Evolutionary conservation across 129 eudicot species (phyloP), one percentile per base, ranked within the genome.

Genomic region (Arctium lappa): DNA sequence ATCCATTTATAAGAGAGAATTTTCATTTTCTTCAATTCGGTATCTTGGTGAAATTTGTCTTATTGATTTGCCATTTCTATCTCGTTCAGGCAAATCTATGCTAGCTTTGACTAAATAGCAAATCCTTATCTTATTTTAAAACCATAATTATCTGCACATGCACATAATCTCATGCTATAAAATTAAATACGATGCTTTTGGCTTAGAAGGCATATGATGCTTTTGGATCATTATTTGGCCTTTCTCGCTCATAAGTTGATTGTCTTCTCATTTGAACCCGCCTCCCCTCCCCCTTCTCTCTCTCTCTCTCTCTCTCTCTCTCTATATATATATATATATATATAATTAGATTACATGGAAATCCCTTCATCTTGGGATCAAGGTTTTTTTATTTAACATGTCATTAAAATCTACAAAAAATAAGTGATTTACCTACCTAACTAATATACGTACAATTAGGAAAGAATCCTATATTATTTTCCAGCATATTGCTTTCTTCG

Each of bases 51-150:
- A 63, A 68, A 6, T 39, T 66, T 66, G 16, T 33, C 78, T 33
- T 80, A 40, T 11, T 76, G 27, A 34, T 62, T 42, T 69, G 63
- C 36, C 9, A n/a, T 60, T 60, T 56, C 48, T 66, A n/a, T 69
- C 73, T 15, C 8, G 18, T 39, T 30, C 69, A 44, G 29, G 76
- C 46, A 69, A 69, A 46, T 12, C 12, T 42, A 42, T 16, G 10
- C 42, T 79, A 79, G 46, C 48, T 79, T 69, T 44, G 46, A 33
- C 18, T 31, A 38, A 79, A 69, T 16, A 65, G 44, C 18, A 79
- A 69, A 8, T 79, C 27, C 44, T 79, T 79, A 37, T 79, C 32
- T 12, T 69, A 68, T 69, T 44, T 40, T 68, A 15, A 37, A 69
- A 66, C 44, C 32, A 0, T 66, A 39, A 68, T 40, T 40, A 40